phyloP scores from a whole-genome alignment of 306 rosid genomes.

The Senna siamea region DNA sequence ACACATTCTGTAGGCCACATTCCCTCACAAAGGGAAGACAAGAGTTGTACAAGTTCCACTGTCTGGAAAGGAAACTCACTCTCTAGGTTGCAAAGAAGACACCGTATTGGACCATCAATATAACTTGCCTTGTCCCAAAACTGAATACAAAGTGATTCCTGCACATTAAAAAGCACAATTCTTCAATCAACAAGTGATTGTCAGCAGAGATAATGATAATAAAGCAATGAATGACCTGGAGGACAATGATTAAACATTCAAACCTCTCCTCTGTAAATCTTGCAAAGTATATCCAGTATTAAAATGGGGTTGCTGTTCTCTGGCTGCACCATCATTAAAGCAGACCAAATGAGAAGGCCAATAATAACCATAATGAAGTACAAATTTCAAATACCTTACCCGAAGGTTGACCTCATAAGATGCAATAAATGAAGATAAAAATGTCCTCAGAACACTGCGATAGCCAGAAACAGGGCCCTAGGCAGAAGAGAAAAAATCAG shows the following conservation, averaged over 20 bases:
- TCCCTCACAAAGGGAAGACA: constrained; percentile 96
- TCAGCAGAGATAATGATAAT: constrained; percentile 29
- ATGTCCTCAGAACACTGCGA: constrained; percentile 87
- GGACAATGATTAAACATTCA: constrained; percentile 54
- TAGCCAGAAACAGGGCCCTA: constrained; percentile 86
- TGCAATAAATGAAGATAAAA: constrained; percentile 87
- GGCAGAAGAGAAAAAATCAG: constrained; percentile 27
- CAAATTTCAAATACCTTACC: constrained; percentile 54
- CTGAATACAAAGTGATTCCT: constrained; percentile 94
- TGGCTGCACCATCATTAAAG: constrained; percentile 57
- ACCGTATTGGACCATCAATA: constrained; percentile 85
- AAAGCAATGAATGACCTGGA: constrained; percentile 42
- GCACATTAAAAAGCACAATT: constrained; percentile 44
- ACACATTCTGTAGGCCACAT: constrained; percentile 94
- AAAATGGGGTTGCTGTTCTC: constrained; percentile 62
- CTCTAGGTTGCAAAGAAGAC: constrained; percentile 83
- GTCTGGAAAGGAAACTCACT: constrained; percentile 84
- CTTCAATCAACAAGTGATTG: constrained; percentile 38
- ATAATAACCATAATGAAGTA: constrained; percentile 19
- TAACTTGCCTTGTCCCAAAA: constrained; percentile 95
- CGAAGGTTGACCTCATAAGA: constrained; percentile 86
- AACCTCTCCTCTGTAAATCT: constrained; percentile 95
- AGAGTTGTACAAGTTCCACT: constrained; percentile 64
- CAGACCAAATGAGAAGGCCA: constrained; percentile 46
- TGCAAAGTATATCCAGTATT: constrained; percentile 87